A percentile compares a stretch with the other conserved stretches of the same genome.
Conservation (phyloP, 192 early-diverging fungal species). For the Coemansia sp. region DNA sequence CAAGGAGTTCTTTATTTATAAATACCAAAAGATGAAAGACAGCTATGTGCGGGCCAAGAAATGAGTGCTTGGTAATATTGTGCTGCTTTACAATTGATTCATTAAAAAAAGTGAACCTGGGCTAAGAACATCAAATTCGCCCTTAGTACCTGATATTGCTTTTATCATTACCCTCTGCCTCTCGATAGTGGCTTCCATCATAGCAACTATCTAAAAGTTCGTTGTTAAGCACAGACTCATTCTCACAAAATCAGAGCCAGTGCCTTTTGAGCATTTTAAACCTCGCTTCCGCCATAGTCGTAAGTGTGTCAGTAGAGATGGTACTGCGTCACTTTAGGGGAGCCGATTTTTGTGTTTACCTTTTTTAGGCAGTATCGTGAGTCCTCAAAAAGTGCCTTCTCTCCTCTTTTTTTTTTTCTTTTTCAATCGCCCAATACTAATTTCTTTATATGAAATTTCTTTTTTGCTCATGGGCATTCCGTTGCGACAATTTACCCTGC, state of each 20-base stretch:
- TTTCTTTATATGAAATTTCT: conserved; percentile 1
- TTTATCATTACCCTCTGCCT: not conserved
- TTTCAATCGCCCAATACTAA: not conserved
- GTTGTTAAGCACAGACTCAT: not conserved
- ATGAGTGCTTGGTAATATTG: too few species aligned
- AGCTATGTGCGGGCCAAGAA: too few species aligned
- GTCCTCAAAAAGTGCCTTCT: too few species aligned
- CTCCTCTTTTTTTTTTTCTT: too few species aligned
- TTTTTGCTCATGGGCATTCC: not conserved
- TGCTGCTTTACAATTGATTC: too few species aligned
- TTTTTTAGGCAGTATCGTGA: too few species aligned
- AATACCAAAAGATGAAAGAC: too few species aligned
- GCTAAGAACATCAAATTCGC: too few species aligned
- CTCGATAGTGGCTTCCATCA: not conserved
- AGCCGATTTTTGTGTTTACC: not conserved
- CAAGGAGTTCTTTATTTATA: too few species aligned
- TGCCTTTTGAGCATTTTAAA: not conserved
- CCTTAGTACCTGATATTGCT: too few species aligned
- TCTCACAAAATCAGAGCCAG: not conserved
- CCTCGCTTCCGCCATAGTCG: not conserved
- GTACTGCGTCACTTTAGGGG: not conserved
- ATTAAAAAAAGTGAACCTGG: too few species aligned
- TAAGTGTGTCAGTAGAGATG: not conserved
- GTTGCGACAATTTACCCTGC: not conserved
- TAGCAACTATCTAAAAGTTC: not conserved